These are phyloP conservation scores for Penicillium herquei DNA, from an alignment of 495 filamentous ascomycete genomes.

Conservation along the genomic window DNA sequence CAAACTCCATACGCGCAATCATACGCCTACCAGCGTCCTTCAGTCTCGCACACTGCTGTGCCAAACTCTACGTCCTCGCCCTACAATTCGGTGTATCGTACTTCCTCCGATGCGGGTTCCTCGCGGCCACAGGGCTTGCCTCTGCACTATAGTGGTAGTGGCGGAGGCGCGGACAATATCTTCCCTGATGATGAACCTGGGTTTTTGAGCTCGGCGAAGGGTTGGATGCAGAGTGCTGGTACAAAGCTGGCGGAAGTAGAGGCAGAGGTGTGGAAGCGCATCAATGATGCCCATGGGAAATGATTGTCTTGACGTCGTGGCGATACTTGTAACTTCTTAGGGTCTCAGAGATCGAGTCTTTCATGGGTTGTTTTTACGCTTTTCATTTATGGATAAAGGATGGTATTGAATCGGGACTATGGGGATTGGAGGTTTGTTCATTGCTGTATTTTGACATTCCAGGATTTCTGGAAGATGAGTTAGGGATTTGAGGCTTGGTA, in stretches of 20 bases:
- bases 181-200: conserved; percentile 42
- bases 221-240: conserved; percentile 60
- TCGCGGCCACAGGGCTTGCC: conserved; percentile 21
- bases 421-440: too few relatives aligned
- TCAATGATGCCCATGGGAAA: conserved; percentile 48
- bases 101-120: conserved; percentile 18
- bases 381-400: too few relatives aligned
- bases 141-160: conserved; percentile 20
- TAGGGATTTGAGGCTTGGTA: too few relatives aligned
- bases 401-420: too few relatives aligned
- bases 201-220: conserved; percentile 55
- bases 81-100: conserved; percentile 56
- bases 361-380: too few relatives aligned
- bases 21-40: conserved; percentile 15
- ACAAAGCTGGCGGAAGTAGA: conserved; percentile 61
- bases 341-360: neutral
- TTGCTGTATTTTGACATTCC: too few relatives aligned
- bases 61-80: conserved; percentile 42
- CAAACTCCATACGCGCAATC: conserved; percentile 14
- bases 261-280: conserved; percentile 69
- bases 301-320: neutral
- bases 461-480: too few relatives aligned
- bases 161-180: conserved; percentile 20
- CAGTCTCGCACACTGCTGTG: conserved; percentile 11
- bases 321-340: neutral